Evolutionary conservation across 2,329 filamentous ascomycete species (phyloP), one percentile per base, ranked within the genome.

Genomic region (Fusarium mangiferae): DNA sequence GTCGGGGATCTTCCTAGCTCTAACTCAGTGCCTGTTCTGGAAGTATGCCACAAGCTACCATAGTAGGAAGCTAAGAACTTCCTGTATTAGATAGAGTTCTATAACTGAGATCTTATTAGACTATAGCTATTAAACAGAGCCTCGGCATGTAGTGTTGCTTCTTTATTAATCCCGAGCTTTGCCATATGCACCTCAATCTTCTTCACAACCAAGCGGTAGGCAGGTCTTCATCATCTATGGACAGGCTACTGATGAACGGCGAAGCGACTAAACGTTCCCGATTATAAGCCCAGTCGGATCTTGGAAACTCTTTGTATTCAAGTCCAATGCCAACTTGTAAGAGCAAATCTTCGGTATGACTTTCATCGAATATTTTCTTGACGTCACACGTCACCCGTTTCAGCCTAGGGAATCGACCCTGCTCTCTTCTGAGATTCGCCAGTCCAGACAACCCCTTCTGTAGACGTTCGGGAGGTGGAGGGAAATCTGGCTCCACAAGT

Each of bases 351-450:
- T 44, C 20, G 11, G n/a, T 39, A 17, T 18, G 18, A 17, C 26
- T n/a, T 24, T 61, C 36, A 2, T 49, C 51, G 14, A 60, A 66
- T 11, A 60, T 26, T 6, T 30, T 10, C 44, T 26, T 33, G 15
- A 17, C 28, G 35, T 68, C 60, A 30, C 30, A 70, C 38, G n/a
- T 42, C 38, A 75, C 51, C 39, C 24, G 20, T 28, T 61, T 56
- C 18, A 71, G 61, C 35, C 46, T 49, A 7, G 41, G 20, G 28
- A 71, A 63, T 7, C 24, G 51, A 8, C n/a, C 13, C 22, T 59
- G 39, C 7, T 56, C 38, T 14, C 36, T 38, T 44, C 22, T 36
- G 55, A 42, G 15, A 17, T 42, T 39, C 5, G 35, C 62, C 13
- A 75, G 72, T 14, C 62, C 57, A 8, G 33, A 24, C 35, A 68